Percentiles rank a stretch among this genome's conserved stretches.
phyloP scores from a whole-genome alignment of 2,329 filamentous ascomycete genomes.

The Botrytis pseudocinerea region DNA sequence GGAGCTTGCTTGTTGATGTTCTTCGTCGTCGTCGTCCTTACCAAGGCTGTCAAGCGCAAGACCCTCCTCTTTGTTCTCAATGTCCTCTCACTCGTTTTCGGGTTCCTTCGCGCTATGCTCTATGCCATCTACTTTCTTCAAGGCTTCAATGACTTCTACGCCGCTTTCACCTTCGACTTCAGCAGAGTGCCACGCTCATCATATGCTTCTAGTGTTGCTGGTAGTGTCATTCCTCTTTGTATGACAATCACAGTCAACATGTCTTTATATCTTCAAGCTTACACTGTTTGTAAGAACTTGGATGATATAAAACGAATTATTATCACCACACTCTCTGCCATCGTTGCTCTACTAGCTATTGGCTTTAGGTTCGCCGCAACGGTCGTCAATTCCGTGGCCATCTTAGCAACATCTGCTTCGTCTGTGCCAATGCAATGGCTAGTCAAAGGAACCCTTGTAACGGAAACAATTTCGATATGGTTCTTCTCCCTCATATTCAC shows the following conservation, averaged over 20 bases:
- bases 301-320: slow-evolving; percentile 46
- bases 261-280: slow-evolving; percentile 63
- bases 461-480: slow-evolving; percentile 57
- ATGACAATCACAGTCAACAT: slow-evolving; percentile 56
- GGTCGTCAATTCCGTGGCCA: slow-evolving; percentile 46
- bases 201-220: slow-evolving; percentile 50
- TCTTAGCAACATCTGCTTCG: slow-evolving; percentile 28
- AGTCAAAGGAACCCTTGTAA: slow-evolving; percentile 49
- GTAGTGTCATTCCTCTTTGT: slow-evolving; percentile 51
- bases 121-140: slow-evolving; percentile 53
- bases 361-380: slow-evolving; percentile 54
- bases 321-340: slow-evolving; percentile 50
- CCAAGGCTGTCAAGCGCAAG: slow-evolving; percentile 56
- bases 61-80: slow-evolving; percentile 63
- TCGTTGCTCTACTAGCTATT: slow-evolving; percentile 53
- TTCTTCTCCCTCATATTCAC: slow-evolving; percentile 64
- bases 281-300: slow-evolving; percentile 55
- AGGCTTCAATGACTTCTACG: slow-evolving; percentile 53
- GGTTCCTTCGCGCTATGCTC: slow-evolving; percentile 53
- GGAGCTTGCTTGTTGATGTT: slow-evolving; percentile 60
- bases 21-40: slow-evolving; percentile 58
- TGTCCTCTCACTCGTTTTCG: slow-evolving; percentile 53
- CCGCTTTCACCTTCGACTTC: slow-evolving; percentile 50
- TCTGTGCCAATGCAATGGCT: slow-evolving; percentile 44
- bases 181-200: slow-evolving; percentile 45